Conservation (phyloP, 2,329 filamentous ascomycete genomes). For the Fusarium pininemorale region DNA sequence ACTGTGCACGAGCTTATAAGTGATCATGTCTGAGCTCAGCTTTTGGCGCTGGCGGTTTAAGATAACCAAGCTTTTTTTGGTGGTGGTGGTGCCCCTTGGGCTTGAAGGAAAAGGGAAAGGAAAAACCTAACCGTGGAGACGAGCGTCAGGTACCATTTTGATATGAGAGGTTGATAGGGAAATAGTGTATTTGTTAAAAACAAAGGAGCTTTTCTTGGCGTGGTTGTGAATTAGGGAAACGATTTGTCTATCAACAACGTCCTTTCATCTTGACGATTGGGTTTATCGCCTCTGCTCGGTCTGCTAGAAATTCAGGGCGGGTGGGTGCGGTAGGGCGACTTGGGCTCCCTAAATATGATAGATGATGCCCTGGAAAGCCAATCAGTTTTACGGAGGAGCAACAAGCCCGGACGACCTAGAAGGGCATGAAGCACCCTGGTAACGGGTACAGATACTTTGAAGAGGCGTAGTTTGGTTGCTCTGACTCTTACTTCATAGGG, state of each 20-base stretch:
- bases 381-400: constrained; percentile 16
- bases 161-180: neutral
- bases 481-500: constrained; percentile 21
- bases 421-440: constrained; percentile 19
- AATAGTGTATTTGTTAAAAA: neutral
- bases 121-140: constrained; percentile 31
- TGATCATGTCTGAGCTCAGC: neutral
- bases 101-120: neutral
- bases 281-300: neutral
- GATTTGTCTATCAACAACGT: neutral
- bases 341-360: constrained; percentile 6
- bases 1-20: constrained; percentile 16
- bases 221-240: neutral
- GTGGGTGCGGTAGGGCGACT: constrained; percentile 7
- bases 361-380: constrained; percentile 8
- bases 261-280: neutral
- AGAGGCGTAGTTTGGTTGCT: neutral
- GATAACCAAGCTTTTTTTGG: constrained; percentile 15
- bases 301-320: constrained; percentile 12
- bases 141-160: constrained; percentile 6
- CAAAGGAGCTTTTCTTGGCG: neutral
- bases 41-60: neutral
- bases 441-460: constrained; percentile 10
- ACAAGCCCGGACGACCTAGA: neutral
- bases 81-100: constrained; percentile 11